Percentiles rank a stretch among this genome's conserved stretches.
Evolutionary conservation across 441 rosid genomes (phyloP).

Genomic region (Gossypium trilobum): DNA sequence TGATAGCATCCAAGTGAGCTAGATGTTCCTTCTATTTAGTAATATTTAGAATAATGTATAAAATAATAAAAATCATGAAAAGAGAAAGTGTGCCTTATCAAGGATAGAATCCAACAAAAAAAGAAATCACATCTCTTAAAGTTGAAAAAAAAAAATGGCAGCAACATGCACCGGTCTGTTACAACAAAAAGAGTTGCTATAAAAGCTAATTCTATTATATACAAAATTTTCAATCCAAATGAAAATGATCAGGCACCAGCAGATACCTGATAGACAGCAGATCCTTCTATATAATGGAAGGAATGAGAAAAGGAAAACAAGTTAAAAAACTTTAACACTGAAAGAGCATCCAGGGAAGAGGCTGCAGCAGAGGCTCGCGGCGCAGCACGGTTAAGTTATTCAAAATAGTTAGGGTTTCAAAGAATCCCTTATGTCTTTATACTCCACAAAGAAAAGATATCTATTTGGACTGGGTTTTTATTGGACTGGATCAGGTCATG

Average conservation of each 20-base stretch:
- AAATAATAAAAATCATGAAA: background rate
- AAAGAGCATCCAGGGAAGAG: background rate
- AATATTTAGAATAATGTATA: background rate
- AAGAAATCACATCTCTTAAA: background rate
- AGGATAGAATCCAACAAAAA: background rate
- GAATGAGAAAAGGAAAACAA: slow-evolving; percentile 7
- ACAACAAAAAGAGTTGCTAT: background rate
- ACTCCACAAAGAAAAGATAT: background rate
- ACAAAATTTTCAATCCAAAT: background rate
- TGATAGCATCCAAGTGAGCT: background rate
- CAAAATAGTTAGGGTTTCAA: slow-evolving; percentile 9
- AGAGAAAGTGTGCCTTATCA: background rate
- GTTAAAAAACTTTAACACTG: background rate
- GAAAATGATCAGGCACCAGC: background rate
- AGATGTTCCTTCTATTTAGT: background rate
- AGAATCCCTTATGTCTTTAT: background rate
- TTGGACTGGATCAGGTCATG: background rate
- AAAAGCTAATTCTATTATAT: background rate
- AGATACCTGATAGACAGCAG: slow-evolving; percentile 13
- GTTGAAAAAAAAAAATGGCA: background rate
- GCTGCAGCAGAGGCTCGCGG: background rate
- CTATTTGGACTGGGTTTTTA: background rate
- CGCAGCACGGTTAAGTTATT: slow-evolving; percentile 4
- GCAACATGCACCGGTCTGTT: background rate
- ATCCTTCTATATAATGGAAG: slow-evolving; percentile 3